phyloP scores from a whole-genome alignment of 2,329 filamentous ascomycete species.

The Whalleya microplaca region DNA sequence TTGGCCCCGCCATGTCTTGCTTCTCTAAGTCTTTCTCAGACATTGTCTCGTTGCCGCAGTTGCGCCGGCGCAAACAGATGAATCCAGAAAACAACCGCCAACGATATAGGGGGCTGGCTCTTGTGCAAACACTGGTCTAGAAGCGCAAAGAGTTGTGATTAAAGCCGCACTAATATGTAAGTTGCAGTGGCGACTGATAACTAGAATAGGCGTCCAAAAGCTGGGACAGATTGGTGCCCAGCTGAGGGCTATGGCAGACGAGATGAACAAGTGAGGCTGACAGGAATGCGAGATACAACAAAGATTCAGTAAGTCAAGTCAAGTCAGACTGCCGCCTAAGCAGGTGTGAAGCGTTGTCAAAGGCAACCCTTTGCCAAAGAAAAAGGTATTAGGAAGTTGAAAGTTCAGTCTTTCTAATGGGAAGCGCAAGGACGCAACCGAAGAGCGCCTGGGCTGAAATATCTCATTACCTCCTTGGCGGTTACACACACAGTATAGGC shows the following conservation, averaged over 20 bases:
- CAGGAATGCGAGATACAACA: neutral
- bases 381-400: neutral
- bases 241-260: neutral
- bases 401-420: neutral
- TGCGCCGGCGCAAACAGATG: neutral
- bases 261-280: neutral
- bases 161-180: no score
- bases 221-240: neutral
- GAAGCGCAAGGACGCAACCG: neutral
- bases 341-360: neutral
- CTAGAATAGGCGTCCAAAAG: neutral
- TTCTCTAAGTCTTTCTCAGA: constrained; percentile 15
- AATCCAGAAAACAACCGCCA: neutral
- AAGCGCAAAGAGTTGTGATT: neutral
- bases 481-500: neutral
- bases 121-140: neutral
- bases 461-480: neutral
- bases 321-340: no score
- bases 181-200: neutral
- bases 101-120: neutral
- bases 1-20: neutral
- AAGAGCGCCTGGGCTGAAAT: neutral
- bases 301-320: neutral
- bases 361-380: neutral
- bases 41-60: constrained; percentile 6